Evolutionary conservation across 176 grass and related monocot species (phyloP), one percentile per base, ranked within the genome.

Genomic region (Secale cereale): DNA sequence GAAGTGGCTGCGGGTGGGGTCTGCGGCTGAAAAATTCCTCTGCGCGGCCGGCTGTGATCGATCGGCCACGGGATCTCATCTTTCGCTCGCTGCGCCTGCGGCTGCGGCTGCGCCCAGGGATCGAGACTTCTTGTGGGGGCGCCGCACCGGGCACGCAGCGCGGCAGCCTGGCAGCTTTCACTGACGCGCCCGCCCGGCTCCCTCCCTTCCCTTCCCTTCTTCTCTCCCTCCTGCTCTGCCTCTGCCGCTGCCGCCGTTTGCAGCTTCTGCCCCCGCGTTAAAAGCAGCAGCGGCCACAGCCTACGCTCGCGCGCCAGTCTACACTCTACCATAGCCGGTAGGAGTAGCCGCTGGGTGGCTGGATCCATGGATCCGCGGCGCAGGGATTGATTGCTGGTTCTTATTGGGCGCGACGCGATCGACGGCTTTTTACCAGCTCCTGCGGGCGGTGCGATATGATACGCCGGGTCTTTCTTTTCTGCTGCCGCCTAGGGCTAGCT

Each of bases 21-120:
- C 89, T 87, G 36, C 80, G 36, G 69, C 88, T 86, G 89, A 78
- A 78, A 93, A 94, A 86, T 86, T 90, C 83, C 73, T 64, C 88
- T 64, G 75, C 74, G 73, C 29, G 66, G n/a, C 29, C 46, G 14
- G 74, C 27, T 19, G 37, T 7, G 39, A 45, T 37, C 2, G 72
- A 61, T 78, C 54, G 12, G 1, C 41, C 25, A 50, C 4, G 32
- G 52, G 37, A 72, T 13, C 78, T 32, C 26, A 20, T 30, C 59
- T 28, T 59, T 12, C 23, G 74, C 50, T 23, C 46, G 48, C 48
- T 52, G 10, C 43, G 43, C 43, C 41, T 43, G 41, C 32, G 32
- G 54, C 41, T 43, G 41, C 32, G 32, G 54, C 31, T 70, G 65
- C 65, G 75, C 81, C 71, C 78, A 48, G 71, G 71, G 59, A 65